These are phyloP conservation scores for Nothopassalora personata DNA, from an alignment of 2,329 filamentous ascomycete genomes.

Conservation along the genomic window DNA sequence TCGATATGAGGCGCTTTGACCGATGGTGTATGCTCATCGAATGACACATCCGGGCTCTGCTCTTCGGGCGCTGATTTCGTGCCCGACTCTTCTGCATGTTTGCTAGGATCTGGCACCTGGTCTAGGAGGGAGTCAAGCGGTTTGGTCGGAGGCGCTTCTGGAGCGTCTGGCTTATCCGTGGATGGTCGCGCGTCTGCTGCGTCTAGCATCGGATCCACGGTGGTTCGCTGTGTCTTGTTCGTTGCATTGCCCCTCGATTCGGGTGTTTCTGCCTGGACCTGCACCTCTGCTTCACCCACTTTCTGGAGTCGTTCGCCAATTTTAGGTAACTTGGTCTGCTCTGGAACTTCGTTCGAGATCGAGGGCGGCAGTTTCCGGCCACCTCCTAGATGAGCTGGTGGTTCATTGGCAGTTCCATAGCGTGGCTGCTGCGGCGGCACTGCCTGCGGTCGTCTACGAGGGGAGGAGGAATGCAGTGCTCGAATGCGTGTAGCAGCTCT, in stretches of 20 bases:
- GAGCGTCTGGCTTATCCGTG: conserved; percentile 7
- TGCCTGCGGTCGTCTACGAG: conserved; percentile 28
- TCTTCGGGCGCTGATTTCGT: conserved; percentile 22
- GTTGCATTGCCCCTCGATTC: conserved; percentile 5
- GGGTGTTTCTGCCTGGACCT: conserved; percentile 16
- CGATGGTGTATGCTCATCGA: conserved; percentile 49
- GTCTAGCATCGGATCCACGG: conserved; percentile 25
- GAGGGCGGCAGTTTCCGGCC: conserved; percentile 22
- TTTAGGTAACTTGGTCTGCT: conserved; percentile 25
- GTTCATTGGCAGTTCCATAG: conserved; percentile 47
- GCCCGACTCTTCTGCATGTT: conserved; percentile 20
- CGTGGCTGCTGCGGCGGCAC: conserved; percentile 32
- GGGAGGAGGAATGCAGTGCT: conserved; percentile 31
- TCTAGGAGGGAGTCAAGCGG: conserved; percentile 28
- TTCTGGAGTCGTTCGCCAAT: conserved; percentile 29
- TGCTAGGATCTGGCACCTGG: conserved; percentile 23
- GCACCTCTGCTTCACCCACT: conserved; percentile 22
- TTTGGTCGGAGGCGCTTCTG: conserved; percentile 19
- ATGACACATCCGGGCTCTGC: conserved; percentile 17
- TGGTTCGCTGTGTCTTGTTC: conserved; percentile 12
- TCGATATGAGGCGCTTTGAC: conserved; percentile 51
- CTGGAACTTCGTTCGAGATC: conserved; percentile 6
- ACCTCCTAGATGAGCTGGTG: conserved; percentile 35
- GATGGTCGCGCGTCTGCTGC: conserved; percentile 8
- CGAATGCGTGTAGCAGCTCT: conserved; percentile 24